Conservation (phyloP, 129 eudicot genomes). For the Tagetes patula region DNA sequence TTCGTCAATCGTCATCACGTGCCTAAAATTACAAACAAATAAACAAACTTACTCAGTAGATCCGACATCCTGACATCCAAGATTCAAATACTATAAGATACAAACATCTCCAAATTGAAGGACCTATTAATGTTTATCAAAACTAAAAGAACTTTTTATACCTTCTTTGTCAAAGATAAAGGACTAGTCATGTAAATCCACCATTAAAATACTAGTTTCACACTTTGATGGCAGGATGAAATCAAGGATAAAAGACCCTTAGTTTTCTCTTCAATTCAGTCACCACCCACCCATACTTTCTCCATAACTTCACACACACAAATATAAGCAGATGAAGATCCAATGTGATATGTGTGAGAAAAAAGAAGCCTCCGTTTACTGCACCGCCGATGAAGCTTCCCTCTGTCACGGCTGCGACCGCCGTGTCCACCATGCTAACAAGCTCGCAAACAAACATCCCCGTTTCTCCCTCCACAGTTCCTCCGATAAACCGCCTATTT, state of each 20-base stretch:
- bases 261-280: neutral
- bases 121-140: neutral
- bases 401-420: constrained; percentile 74
- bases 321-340: constrained; percentile 56
- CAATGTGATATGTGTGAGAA: constrained; percentile 87
- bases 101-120: neutral
- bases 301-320: constrained; percentile 5
- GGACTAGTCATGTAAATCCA: neutral
- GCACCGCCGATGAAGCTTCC: constrained; percentile 93
- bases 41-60: too few species aligned
- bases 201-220: constrained; percentile 31
- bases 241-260: constrained; percentile 31
- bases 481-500: constrained; percentile 48
- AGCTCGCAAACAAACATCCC: constrained; percentile 76
- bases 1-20: neutral
- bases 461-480: constrained; percentile 61
- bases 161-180: neutral
- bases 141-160: constrained; percentile 3
- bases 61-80: neutral
- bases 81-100: neutral
- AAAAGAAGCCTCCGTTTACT: constrained; percentile 66
- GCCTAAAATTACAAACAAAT: too few species aligned
- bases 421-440: constrained; percentile 81
- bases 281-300: constrained; percentile 20
- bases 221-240: constrained; percentile 18